These are phyloP conservation scores for Fusarium decemcellulare DNA, from an alignment of 2,329 filamentous ascomycete species.

Conservation along the genomic window DNA sequence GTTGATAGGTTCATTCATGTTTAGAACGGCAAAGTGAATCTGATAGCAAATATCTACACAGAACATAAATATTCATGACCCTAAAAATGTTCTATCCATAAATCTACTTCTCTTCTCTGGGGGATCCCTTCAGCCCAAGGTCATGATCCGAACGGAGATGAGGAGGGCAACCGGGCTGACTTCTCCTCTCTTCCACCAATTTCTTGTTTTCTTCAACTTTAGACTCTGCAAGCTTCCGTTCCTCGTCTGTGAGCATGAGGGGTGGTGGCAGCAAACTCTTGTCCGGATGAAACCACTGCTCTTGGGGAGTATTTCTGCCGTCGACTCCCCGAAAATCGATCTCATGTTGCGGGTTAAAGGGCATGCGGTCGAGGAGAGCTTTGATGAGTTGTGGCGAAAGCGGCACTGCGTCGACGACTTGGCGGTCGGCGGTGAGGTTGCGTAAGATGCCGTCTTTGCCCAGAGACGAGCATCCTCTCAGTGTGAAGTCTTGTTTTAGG, in stretches of 20 bases:
- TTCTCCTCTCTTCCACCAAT: neutral
- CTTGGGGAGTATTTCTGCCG: neutral
- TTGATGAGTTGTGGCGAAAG: constrained; percentile 9
- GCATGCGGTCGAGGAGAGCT: constrained; percentile 5
- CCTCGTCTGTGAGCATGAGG: neutral
- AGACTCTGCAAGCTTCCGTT: neutral
- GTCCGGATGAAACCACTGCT: constrained; percentile 1
- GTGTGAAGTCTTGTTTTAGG: neutral
- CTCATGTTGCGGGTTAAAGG: neutral
- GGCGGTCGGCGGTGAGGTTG: constrained; percentile 5
- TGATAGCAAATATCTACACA: too few species aligned
- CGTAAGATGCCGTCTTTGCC: constrained; percentile 11
- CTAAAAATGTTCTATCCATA: neutral
- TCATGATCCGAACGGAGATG: neutral
- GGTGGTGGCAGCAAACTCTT: neutral
- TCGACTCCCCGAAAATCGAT: constrained; percentile 3
- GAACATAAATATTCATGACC: too few species aligned
- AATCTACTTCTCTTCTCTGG: neutral
- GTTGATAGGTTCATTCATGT: too few species aligned
- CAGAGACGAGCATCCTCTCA: neutral
- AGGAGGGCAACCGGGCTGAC: neutral
- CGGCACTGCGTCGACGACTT: constrained; percentile 1
- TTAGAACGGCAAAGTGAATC: too few species aligned
- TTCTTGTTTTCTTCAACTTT: neutral
- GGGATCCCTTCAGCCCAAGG: neutral